A percentile compares a stretch with the other conserved stretches of the same genome.
These are phyloP conservation scores for Hyaloperonospora brassicae DNA, from an alignment of 352 stramenopile genomes.

Conservation along the genomic window DNA sequence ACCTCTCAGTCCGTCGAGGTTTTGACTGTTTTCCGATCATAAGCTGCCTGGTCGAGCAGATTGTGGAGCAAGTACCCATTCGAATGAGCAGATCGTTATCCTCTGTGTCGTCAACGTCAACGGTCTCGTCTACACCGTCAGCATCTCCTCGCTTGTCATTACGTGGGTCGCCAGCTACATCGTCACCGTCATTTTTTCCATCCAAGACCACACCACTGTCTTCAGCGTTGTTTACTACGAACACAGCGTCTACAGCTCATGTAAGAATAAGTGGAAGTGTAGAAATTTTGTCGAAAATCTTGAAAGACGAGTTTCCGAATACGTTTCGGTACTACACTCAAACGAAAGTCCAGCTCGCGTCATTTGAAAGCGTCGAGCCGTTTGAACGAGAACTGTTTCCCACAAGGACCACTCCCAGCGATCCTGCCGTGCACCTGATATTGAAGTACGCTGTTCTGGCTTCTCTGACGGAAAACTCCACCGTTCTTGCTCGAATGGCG, in stretches of 20 bases:
- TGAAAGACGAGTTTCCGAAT: constrained; percentile 65
- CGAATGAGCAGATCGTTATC: constrained; percentile 24
- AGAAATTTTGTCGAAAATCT: constrained; percentile 56
- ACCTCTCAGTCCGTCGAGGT: constrained; percentile 44
- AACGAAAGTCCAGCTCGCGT: constrained; percentile 54
- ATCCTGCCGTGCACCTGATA: constrained; percentile 44
- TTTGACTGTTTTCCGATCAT: constrained; percentile 40
- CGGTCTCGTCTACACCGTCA: constrained; percentile 35
- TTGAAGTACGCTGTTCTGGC: constrained; percentile 47
- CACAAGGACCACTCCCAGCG: constrained; percentile 36
- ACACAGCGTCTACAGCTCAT: constrained; percentile 33
- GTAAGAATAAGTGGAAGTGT: constrained; percentile 52
- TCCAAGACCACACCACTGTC: constrained; percentile 16
- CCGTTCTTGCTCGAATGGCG: constrained; percentile 39
- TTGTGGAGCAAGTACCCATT: constrained; percentile 37
- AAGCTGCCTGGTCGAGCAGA: constrained; percentile 41
- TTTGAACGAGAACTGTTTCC: constrained; percentile 70
- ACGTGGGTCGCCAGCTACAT: constrained; percentile 16
- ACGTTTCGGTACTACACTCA: constrained; percentile 74
- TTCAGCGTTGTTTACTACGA: constrained; percentile 34
- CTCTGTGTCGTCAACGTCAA: constrained; percentile 35
- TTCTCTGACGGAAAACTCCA: constrained; percentile 40
- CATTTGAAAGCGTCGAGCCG: constrained; percentile 59
- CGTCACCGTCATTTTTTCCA: constrained; percentile 23
- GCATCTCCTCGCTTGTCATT: constrained; percentile 27